Conservation (phyloP, 176 grass and related monocot genomes). For the Carex myosuroides region DNA sequence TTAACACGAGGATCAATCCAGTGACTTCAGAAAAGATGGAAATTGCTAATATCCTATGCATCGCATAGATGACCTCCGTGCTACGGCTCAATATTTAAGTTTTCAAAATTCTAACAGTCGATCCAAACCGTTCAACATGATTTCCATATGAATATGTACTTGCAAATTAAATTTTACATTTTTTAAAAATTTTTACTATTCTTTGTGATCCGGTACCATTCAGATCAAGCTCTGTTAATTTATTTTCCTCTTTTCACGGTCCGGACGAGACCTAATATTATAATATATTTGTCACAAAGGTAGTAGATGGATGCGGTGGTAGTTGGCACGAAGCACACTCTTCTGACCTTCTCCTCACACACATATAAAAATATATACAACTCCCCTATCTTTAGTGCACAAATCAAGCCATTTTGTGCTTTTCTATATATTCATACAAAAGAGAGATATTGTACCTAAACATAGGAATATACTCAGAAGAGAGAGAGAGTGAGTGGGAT, state of each 20-base stretch:
- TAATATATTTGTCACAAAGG: background rate
- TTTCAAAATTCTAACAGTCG: no score
- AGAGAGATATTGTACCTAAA: background rate
- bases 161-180: no score
- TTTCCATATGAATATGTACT: no score
- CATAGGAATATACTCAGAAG: background rate
- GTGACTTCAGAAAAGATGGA: no score
- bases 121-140: no score
- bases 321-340: background rate
- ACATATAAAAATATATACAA: background rate
- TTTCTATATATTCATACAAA: background rate
- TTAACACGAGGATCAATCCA: no score
- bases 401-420: background rate
- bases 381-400: background rate
- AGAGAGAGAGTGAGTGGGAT: background rate
- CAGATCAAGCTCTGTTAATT: background rate
- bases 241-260: background rate
- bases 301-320: constrained; percentile 11
- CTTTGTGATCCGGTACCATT: no score
- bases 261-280: background rate
- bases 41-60: no score
- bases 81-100: no score
- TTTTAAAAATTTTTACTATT: no score
- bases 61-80: no score
- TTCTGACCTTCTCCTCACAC: background rate